Evolutionary conservation across 441 rosid genomes (phyloP), one percentile per base, ranked within the genome.

Genomic region (Kokia cookei): DNA sequence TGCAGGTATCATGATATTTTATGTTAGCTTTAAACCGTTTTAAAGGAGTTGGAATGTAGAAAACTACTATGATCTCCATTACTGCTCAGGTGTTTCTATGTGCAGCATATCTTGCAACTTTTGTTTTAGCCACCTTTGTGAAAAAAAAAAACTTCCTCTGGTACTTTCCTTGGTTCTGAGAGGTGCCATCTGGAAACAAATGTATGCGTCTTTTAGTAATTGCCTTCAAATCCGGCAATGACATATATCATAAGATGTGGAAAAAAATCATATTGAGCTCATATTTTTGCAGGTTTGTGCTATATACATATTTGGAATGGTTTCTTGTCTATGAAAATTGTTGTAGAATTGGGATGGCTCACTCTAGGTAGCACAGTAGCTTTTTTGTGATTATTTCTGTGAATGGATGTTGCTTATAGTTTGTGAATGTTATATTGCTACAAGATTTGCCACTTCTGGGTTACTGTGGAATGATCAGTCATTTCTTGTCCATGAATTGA

Each of bases 1-100:
- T 97, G 76, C 97, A 88, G 93, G 98, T 96, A 82, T 50, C n/a
- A 15, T 32, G n/a, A 45, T 75, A 62, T 66, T 45, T 27, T 19
- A 37, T 53, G 50, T 69, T 71, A 22, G 12, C 37, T 40, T 37
- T 40, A 40, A 71, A 42, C 53, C 50, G 15, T 55, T 51, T 40
- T 69, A 35, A 69, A 35, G 48, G n/a, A 53, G 35, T 53, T 19
- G 29, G 60, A 69, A 35, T 32, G 29, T 37, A 53, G 61, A 32
- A 35, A 17, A 3, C 48, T 32, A 53, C 7, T 54, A n/a, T 11
- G 45, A 11, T 69, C 47, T 37, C 29, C 47, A 19, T 9, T 50
- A n/a, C 10, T 15, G 47, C 50, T 54, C 35, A 35, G 55, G 12
- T 35, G 29, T 19, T 57, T 17, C 17, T 53, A 53, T 19, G 48